Evolutionary conservation across 805 yeast species (phyloP).

Genomic region (Suhomyces canberraensis): DNA sequence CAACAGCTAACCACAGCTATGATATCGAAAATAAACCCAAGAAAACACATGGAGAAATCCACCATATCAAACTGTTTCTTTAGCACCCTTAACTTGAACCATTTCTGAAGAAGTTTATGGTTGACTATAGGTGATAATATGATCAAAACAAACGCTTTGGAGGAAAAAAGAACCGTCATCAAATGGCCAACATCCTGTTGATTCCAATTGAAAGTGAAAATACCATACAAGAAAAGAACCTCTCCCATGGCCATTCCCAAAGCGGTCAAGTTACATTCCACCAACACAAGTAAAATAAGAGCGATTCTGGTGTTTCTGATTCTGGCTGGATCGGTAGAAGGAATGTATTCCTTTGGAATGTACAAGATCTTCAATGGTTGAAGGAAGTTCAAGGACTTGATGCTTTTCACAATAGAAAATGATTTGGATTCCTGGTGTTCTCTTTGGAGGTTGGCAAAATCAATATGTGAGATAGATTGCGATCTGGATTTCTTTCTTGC

Average conservation of each 20-base stretch:
- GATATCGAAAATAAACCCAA: slow-evolving; percentile 37
- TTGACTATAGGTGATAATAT: slow-evolving; percentile 48
- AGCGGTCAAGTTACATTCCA: slow-evolving; percentile 41
- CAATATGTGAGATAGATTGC: slow-evolving; percentile 19
- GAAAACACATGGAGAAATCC: slow-evolving; percentile 40
- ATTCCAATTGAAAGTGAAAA: slow-evolving; percentile 52
- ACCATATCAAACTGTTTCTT: slow-evolving; percentile 49
- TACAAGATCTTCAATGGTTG: slow-evolving; percentile 54
- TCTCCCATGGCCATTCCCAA: slow-evolving; percentile 41
- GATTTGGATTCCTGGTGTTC: not conserved
- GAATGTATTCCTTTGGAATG: slow-evolving; percentile 40
- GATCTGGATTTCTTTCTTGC: slow-evolving; percentile 54
- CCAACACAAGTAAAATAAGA: slow-evolving; percentile 46
- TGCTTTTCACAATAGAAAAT: not conserved
- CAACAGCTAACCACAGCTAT: slow-evolving; percentile 27
- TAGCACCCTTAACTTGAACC: slow-evolving; percentile 28
- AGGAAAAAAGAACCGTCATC: slow-evolving; percentile 49
- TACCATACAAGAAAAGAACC: slow-evolving; percentile 49
- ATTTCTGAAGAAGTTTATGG: slow-evolving; percentile 34
- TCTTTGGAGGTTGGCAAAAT: not conserved
- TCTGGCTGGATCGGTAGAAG: not conserved
- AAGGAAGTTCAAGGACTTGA: slow-evolving; percentile 19
- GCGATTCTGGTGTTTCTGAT: slow-evolving; percentile 20
- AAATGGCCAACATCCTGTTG: slow-evolving; percentile 54
- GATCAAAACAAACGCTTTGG: slow-evolving; percentile 48